A percentile compares a stretch with the other conserved stretches of the same genome.
These are phyloP conservation scores for Zygnema cylindricum DNA, from an alignment of 139 green algal species.

Conservation along the genomic window DNA sequence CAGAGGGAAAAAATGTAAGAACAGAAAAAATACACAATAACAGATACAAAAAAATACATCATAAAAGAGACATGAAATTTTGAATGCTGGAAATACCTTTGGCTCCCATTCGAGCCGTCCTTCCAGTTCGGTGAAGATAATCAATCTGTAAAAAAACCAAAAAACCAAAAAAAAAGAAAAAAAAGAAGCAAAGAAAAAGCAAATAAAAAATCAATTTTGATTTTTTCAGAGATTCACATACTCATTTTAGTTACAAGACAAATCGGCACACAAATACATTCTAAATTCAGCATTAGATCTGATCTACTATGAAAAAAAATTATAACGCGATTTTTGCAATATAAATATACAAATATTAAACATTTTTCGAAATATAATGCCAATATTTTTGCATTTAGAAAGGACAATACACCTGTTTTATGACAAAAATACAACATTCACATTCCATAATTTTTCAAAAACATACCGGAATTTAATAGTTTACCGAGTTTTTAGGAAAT, in stretches of 20 bases:
- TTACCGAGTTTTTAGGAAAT: too few species aligned
- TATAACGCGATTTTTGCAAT: not conserved
- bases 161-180: not conserved
- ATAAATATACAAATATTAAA: not conserved
- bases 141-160: slow-evolving; percentile 32
- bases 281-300: not conserved
- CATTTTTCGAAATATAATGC: not conserved
- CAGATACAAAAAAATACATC: too few species aligned
- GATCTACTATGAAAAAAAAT: too few species aligned
- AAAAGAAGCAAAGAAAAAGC: not conserved
- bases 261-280: not conserved
- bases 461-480: too few species aligned
- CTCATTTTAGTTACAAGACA: not conserved
- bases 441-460: too few species aligned
- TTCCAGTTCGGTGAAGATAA: slow-evolving; percentile 58
- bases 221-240: not conserved
- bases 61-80: not conserved
- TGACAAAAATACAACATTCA: not conserved
- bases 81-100: slow-evolving; percentile 36
- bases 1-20: too few species aligned
- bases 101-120: slow-evolving; percentile 52
- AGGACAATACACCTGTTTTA: not conserved
- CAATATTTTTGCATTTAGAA: not conserved
- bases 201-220: slow-evolving; percentile 9
- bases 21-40: too few species aligned